Percentiles rank a stretch among this genome's conserved stretches.
These are phyloP conservation scores for Arthrobotrys entomopaga DNA, from an alignment of 2,329 filamentous ascomycete species.

Conservation along the genomic window DNA sequence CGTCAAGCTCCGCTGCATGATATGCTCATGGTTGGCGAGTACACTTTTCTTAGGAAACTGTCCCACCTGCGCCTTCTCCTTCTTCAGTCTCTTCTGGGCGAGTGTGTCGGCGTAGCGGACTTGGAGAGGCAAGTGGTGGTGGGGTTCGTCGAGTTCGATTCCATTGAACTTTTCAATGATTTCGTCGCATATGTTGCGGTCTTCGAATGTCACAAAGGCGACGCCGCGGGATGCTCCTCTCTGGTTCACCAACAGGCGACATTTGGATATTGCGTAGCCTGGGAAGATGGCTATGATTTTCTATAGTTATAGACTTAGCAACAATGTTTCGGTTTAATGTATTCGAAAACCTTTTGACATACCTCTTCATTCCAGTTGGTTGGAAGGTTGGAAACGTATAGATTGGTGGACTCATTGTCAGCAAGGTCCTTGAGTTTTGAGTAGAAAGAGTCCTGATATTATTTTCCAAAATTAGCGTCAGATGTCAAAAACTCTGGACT, in stretches of 20 bases:
- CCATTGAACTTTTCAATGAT: conserved; percentile 90
- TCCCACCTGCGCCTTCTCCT: conserved; percentile 91
- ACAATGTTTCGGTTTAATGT: background rate
- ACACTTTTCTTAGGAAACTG: conserved; percentile 72
- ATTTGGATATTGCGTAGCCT: conserved; percentile 7
- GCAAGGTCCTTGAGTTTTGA: conserved; percentile 96
- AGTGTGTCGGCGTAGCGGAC: conserved; percentile 97
- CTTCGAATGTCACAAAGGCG: conserved; percentile 76
- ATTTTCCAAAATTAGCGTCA: conserved; percentile 40
- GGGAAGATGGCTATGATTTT: conserved; percentile 35
- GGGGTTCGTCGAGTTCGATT: conserved; percentile 71
- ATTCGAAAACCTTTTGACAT: conserved; percentile 62
- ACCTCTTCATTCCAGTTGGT: conserved; percentile 91
- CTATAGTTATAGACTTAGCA: conserved; percentile 57
- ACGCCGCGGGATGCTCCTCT: conserved; percentile 14
- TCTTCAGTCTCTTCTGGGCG: conserved; percentile 95
- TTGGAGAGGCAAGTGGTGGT: conserved; percentile 82
- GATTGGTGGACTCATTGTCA: conserved; percentile 87
- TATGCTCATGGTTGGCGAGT: conserved; percentile 58
- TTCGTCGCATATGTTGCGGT: conserved; percentile 86
- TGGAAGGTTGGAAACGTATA: conserved; percentile 97
- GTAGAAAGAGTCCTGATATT: conserved; percentile 89
- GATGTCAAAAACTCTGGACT: background rate
- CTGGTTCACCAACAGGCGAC: conserved; percentile 55
- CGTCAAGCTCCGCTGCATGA: conserved; percentile 22